These are phyloP conservation scores for Hippophae tibetana DNA, from an alignment of 306 rosid genomes.

Conservation along the genomic window DNA sequence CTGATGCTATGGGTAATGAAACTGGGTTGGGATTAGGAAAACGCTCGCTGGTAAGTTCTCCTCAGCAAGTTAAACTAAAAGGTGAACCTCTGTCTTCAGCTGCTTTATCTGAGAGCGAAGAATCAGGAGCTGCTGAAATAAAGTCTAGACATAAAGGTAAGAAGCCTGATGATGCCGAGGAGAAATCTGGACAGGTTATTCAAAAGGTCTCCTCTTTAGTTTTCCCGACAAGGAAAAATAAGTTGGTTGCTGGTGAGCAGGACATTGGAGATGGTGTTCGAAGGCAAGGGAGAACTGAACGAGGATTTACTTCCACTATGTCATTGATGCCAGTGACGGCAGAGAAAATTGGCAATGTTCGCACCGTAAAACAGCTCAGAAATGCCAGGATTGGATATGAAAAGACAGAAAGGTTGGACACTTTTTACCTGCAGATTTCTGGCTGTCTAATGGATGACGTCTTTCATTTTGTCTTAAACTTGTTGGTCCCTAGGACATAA, in stretches of 20 bases:
- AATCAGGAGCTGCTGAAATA: conserved; percentile 73
- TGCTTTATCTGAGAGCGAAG: conserved; percentile 87
- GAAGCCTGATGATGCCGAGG: conserved; percentile 65
- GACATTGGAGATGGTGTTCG: conserved; percentile 92
- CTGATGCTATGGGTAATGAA: conserved; percentile 73
- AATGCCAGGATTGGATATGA: conserved; percentile 75
- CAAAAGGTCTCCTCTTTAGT: conserved; percentile 56
- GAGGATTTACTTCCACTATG: conserved; percentile 55
- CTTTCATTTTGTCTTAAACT: not conserved
- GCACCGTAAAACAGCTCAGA: conserved; percentile 93
- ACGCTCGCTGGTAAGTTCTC: conserved; percentile 65
- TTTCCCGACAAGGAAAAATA: conserved; percentile 64
- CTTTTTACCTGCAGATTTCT: conserved; percentile 19
- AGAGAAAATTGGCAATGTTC: conserved; percentile 66
- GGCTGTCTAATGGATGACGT: conserved; percentile 12
- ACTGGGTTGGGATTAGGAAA: conserved; percentile 55
- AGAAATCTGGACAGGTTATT: conserved; percentile 58
- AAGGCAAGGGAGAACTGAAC: conserved; percentile 94
- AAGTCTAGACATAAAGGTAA: conserved; percentile 69
- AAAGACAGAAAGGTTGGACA: conserved; percentile 67
- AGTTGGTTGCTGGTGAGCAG: conserved; percentile 53
- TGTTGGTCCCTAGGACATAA: conserved; percentile 16
- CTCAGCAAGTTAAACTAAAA: conserved; percentile 77
- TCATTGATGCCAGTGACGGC: conserved; percentile 52
- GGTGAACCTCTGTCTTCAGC: conserved; percentile 70